A percentile compares a stretch with the other conserved stretches of the same genome.
Conservation (phyloP, 2,329 filamentous ascomycete species). For the Cladosporium sp. region DNA sequence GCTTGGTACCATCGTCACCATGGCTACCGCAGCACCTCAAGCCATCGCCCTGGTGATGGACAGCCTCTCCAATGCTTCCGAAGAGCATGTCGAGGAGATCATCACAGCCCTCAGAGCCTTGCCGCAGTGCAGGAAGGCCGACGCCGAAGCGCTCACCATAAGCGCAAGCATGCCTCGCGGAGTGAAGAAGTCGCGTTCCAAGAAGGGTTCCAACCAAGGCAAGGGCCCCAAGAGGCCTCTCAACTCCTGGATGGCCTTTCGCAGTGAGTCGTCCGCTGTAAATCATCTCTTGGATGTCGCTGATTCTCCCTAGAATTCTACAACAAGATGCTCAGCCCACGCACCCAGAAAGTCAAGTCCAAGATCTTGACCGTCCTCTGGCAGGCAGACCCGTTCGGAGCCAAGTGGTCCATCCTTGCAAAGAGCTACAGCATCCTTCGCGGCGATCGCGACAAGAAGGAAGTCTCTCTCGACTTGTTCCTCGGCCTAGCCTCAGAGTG, state of each 20-base stretch:
- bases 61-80: not conserved
- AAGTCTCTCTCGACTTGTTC: constrained; percentile 47
- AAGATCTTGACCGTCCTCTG: constrained; percentile 48
- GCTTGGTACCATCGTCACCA: not conserved
- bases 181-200: not conserved
- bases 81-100: not conserved
- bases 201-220: not conserved
- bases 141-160: not conserved
- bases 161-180: not conserved
- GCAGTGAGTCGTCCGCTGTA: constrained; percentile 25
- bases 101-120: not conserved
- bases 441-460: constrained; percentile 46
- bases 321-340: constrained; percentile 26
- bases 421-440: constrained; percentile 54
- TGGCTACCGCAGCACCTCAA: constrained; percentile 1
- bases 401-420: constrained; percentile 51
- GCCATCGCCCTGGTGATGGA: not conserved
- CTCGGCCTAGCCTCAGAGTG: constrained; percentile 42
- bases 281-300: not conserved
- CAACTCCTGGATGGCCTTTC: constrained; percentile 36
- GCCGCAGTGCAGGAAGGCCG: not conserved
- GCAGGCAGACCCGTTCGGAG: constrained; percentile 47
- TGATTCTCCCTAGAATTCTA: constrained; percentile 15
- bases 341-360: constrained; percentile 50
- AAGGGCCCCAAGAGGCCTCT: constrained; percentile 24